Evolutionary conservation across 192 early-diverging fungal species (phyloP).

Genomic region (Coemansia erecta): DNA sequence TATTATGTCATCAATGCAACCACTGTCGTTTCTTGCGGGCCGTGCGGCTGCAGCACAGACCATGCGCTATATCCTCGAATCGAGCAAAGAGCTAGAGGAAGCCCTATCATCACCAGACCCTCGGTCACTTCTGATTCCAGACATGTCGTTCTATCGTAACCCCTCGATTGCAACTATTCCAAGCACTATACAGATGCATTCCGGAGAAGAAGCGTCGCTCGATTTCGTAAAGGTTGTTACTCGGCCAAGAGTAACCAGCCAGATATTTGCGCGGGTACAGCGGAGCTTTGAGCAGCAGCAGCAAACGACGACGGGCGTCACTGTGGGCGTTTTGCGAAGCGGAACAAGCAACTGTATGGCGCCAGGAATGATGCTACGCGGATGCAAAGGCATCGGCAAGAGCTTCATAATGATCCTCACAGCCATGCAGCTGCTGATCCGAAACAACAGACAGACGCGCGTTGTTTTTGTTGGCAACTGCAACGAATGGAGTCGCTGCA

Average conservation of each 20-base stretch:
- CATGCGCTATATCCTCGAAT: neutral
- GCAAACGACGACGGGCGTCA: neutral
- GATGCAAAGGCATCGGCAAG: conserved; percentile 34
- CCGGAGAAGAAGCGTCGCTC: no score
- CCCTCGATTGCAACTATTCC: neutral
- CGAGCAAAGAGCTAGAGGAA: neutral
- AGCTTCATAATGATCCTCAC: conserved; percentile 20
- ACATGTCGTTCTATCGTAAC: neutral
- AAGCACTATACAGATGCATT: neutral
- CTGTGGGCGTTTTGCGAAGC: neutral
- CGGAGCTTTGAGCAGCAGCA: conserved; percentile 1
- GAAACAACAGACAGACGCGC: neutral
- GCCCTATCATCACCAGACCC: conserved; percentile 1
- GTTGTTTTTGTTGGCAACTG: conserved; percentile 26
- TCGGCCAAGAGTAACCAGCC: neutral
- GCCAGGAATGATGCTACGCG: conserved; percentile 13
- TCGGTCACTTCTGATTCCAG: conserved; percentile 7
- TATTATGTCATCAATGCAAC: neutral
- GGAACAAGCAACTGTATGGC: neutral
- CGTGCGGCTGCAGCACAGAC: neutral
- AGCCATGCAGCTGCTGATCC: conserved; percentile 14
- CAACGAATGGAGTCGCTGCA: conserved; percentile 7
- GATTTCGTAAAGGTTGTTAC: neutral
- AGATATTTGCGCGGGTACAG: neutral
- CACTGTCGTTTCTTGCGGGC: neutral